Evolutionary conservation across 148 eudicot species (phyloP), one percentile per base, ranked within the genome.

Genomic region (Polygonum maritimum): DNA sequence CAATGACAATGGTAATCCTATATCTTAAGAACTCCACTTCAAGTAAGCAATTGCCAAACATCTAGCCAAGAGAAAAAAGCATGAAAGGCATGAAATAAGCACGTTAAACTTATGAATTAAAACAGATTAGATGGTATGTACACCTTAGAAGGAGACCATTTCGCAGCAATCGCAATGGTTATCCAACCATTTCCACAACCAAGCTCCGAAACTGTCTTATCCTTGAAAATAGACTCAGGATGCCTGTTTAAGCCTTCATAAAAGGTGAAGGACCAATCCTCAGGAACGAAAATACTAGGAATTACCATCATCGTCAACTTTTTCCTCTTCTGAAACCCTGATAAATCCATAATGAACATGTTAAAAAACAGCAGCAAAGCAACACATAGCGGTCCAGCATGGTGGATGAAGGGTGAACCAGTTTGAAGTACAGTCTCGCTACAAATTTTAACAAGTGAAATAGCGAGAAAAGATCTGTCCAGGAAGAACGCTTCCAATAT

Each of bases 111-210:
- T 21, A 71, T 5, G 54, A 44, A 44, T 41, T 48, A 41, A 31
- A 41, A 45, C 10, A 35, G 22, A n/a, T 41, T 71, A 71, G 26
- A 71, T 41, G 16, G 48, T 19, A 16, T 71, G 2, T 8, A 79
- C 55, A 93, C 98, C 97, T 95, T 95, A 18, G 69, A 82, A 57
- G 98, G 98, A 9, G 80, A 83, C 97, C 98, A 95, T 69, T 95
- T 95, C 81, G 92, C 98, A 76, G 98, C 98, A 83, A 95, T 81
- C 73, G 98, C 97, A 79, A 95, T 90, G 74, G 97, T 87, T 81
- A 95, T 95, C 98, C 98, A 95, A 81, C 98, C 98, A 82, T 95
- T 95, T 78, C 98, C 98, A 79, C 98, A 95, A 55, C 98, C 98
- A 87, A 95, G 96, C 89, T 95, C 98, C 44, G 97, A 88, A 58